A percentile compares a stretch with the other conserved stretches of the same genome.
phyloP scores from a whole-genome alignment of 306 rosid genomes.

The Senna tora region DNA sequence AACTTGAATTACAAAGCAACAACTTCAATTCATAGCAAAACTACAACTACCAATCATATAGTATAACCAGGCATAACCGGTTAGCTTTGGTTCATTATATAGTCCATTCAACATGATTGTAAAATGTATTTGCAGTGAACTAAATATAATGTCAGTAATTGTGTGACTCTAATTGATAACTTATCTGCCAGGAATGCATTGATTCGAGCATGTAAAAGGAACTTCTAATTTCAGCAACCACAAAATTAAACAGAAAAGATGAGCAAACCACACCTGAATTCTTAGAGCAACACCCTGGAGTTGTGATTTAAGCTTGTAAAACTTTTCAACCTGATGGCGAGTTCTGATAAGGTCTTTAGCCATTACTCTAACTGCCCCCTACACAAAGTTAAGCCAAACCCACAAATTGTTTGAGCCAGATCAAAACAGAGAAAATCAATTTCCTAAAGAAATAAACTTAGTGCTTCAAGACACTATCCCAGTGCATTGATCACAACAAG shows the following conservation, averaged over 20 bases:
- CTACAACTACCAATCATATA: neutral
- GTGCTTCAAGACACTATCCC: conserved; percentile 21
- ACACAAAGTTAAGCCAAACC: conserved; percentile 34
- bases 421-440: conserved; percentile 19
- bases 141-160: neutral
- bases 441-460: neutral
- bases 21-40: conserved; percentile 3
- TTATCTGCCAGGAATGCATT: neutral
- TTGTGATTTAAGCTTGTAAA: conserved; percentile 88
- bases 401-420: conserved; percentile 28
- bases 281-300: conserved; percentile 87
- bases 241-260: neutral
- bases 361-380: conserved; percentile 91
- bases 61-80: neutral
- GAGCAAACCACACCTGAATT: conserved; percentile 64
- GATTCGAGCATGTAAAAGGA: neutral
- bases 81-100: neutral
- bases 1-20: neutral
- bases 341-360: conserved; percentile 93
- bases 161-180: neutral
- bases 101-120: neutral
- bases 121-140: neutral
- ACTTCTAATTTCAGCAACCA: neutral
- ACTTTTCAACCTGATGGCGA: conserved; percentile 88
- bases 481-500: conserved; percentile 13